Base-by-base conservation (phyloP, 805 yeast species). In the Hanseniaspora nectarophila region DNA sequence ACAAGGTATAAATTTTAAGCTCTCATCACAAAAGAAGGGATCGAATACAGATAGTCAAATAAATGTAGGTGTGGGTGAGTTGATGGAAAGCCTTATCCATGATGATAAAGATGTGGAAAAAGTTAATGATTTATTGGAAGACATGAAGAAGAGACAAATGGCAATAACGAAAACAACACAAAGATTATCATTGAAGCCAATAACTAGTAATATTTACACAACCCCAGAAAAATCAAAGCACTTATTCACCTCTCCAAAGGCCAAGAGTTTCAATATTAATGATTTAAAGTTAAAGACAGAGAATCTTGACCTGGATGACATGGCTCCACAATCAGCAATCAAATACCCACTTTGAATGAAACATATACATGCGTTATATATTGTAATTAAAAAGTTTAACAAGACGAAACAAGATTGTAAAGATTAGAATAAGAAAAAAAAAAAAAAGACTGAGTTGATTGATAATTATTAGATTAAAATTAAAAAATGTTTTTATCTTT, bases 141-240 rank as follows among this genome's bases (percentile, higher is more conserved):
- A 49, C 2, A 49, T 49, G 53, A 40, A 42, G 15, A 39, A 34
- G 18, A 49, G 26, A 15, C 23, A 49, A 18, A 10, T 33, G 9
- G 23, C 16, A 18, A n/a, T 42, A 18, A 40, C 37, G 4, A 33
- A 42, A 34, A 42, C 53, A 23, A 31, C 42, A 6, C 45, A 49
- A 34, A 49, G 45, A 28, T 28, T 49, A 20, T 26, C 40, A 9
- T 28, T 49, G 29, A 42, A 49, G 32, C 53, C 53, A 8, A 18
- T 10, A 2, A 12, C 20, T 9, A 9, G 9, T 15, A 40, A 33
- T 23, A 49, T 49, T 13, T 49, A 49, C 15, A 31, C 39, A 24
- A 49, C 53, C 3, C 53, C 53, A 3, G 53, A 37, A 16, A 40
- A 49, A 24, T 18, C 38, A 9, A 34, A 42, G 8, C 31, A 5